These are phyloP conservation scores for Immersiporthe knoxdaviesiana DNA, from an alignment of 2,329 filamentous ascomycete species.

Conservation along the genomic window DNA sequence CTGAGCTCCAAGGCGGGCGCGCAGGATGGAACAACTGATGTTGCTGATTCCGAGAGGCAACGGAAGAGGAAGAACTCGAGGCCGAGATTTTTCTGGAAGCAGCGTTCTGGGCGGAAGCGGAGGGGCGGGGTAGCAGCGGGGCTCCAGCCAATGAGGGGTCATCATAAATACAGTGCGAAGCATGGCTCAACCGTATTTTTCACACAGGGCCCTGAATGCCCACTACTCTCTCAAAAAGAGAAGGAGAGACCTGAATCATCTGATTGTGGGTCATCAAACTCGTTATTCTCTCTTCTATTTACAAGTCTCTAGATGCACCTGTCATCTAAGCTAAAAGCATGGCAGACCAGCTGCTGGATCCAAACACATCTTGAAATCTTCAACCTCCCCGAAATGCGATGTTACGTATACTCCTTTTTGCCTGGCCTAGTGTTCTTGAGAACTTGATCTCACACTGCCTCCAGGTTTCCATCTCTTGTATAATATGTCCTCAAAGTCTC, in stretches of 20 bases:
- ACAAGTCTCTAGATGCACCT: not conserved
- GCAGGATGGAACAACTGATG: slow-evolving; percentile 29
- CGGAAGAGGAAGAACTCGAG: slow-evolving; percentile 28
- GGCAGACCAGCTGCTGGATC: not conserved
- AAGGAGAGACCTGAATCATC: too few species aligned
- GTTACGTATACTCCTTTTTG: not conserved
- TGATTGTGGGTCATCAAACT: too few species aligned
- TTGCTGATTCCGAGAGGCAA: slow-evolving; percentile 22
- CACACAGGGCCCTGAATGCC: not conserved
- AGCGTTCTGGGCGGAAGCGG: not conserved
- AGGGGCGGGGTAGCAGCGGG: not conserved
- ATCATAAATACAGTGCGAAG: not conserved
- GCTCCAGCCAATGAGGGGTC: not conserved
- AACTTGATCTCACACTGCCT: not conserved
- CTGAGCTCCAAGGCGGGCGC: slow-evolving; percentile 6
- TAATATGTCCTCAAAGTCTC: not conserved
- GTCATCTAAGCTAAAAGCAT: not conserved
- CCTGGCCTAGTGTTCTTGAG: not conserved
- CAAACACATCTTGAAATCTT: not conserved
- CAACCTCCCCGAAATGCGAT: not conserved
- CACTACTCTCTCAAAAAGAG: too few species aligned
- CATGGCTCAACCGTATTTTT: not conserved
- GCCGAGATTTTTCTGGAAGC: slow-evolving; percentile 21
- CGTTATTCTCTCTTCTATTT: not conserved
- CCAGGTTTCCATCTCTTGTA: not conserved